These are phyloP conservation scores for Suzukiozyma palmioleophila DNA, from an alignment of 1,139 yeast genomes.

Conservation along the genomic window DNA sequence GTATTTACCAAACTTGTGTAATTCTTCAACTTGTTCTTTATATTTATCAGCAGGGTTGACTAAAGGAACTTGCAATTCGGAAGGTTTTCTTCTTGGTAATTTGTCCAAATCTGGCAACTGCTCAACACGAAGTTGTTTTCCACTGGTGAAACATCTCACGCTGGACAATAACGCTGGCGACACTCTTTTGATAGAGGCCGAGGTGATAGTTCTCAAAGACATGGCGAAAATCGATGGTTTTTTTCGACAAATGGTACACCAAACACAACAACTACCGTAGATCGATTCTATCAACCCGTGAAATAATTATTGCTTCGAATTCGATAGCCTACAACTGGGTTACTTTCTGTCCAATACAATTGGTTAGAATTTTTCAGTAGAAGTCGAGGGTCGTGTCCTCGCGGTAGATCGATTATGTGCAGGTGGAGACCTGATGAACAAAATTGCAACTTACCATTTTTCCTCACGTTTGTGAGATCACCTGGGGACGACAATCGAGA, in stretches of 20 bases:
- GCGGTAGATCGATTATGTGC: too few species aligned
- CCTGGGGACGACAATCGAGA: too few species aligned
- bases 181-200: not conserved
- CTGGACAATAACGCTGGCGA: not conserved
- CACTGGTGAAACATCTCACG: slow-evolving; percentile 1
- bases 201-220: slow-evolving; percentile 2
- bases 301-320: not conserved
- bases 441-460: too few species aligned
- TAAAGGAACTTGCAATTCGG: slow-evolving; percentile 48
- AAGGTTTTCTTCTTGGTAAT: slow-evolving; percentile 38
- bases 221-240: not conserved
- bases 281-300: not conserved
- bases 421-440: too few species aligned
- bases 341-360: slow-evolving; percentile 3
- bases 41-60: slow-evolving; percentile 78
- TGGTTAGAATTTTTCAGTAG: slow-evolving; percentile 2
- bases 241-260: not conserved
- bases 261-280: not conserved
- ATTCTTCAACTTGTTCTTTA: slow-evolving; percentile 62
- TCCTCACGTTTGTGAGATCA: too few species aligned
- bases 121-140: slow-evolving; percentile 12
- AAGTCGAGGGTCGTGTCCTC: not conserved
- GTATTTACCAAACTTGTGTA: slow-evolving; percentile 81
- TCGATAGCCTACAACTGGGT: not conserved
- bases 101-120: slow-evolving; percentile 34